Base-by-base conservation (phyloP, 2,329 filamentous ascomycete species). In the Xylaria sp. region DNA sequence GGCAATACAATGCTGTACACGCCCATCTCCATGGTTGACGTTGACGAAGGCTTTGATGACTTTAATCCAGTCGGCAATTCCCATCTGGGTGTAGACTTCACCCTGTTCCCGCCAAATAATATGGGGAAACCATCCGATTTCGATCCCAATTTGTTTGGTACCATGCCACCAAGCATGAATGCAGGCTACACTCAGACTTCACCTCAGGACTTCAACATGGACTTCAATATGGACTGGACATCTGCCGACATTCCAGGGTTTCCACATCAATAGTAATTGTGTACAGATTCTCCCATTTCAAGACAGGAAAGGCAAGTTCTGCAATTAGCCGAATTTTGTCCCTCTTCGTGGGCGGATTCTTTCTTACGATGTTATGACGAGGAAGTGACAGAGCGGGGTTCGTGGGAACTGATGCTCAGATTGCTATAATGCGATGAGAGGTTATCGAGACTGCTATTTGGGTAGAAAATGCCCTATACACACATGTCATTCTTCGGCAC, bases 1-100 rank as follows among this genome's bases (percentile, higher is more conserved):
- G 85, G 86, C 41, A 89, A 91, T 67, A 82, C 89, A 1, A 91
- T 92, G 81, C 84, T 93, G 36, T 91, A 85, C 79, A 91, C 91
- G 10, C 89, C 91, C 56, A 84, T 85, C 48, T 90, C 89, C 0
- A 78, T 89, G 67, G 81, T 82, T 20, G 86, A 88, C 28, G 83
- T 89, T 30, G 91, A 93, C 68, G 90, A 93, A 74, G 86, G 85
- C 45, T 91, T 89, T 72, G 86, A 87, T 46, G 89, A 90, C 34
- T 81, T 81, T 41, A 76, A 72, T n/a, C 66, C 80, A 3, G 74
- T 76, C 32, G 80, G 81, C 36, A 80, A 79, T 56, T 80, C 77
- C n/a, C 81, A 77, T 10, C 80, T 83, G 28, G 81, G 81, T n/a
- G 80, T 78, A 12, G 91, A 93, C 77, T 93, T 93, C 73, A 85